Percentiles rank a stretch among this genome's conserved stretches.
Evolutionary conservation across 805 yeast species (phyloP).

Genomic region (Torulaspora maleeae): DNA sequence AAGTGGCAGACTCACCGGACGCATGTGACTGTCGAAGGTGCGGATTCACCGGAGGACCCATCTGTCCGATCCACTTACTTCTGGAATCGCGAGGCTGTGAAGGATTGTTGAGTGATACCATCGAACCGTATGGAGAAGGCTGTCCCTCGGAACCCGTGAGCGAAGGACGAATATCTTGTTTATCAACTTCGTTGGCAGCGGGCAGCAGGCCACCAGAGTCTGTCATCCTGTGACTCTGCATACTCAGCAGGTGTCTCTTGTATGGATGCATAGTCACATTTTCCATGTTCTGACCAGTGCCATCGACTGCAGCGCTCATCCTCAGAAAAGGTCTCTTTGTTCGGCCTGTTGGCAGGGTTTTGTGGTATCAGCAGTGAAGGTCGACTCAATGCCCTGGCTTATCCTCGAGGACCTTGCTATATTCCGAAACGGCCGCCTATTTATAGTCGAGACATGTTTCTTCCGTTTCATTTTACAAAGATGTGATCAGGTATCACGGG

Average conservation of each 20-base stretch:
- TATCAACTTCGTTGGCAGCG: not conserved
- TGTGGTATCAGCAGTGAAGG: not conserved
- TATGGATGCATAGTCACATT: conserved; percentile 15
- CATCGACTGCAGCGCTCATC: conserved; percentile 3
- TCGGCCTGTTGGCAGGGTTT: not conserved
- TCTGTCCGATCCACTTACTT: conserved; percentile 8
- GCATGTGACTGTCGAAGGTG: not conserved
- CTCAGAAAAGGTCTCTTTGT: not conserved
- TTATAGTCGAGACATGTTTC: conserved; percentile 3
- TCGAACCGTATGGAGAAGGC: conserved; percentile 7
- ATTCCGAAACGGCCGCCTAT: not conserved
- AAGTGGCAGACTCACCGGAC: conserved; percentile 3
- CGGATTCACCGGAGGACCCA: conserved; percentile 10
- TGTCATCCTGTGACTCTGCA: conserved; percentile 8
- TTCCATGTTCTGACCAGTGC: not conserved
- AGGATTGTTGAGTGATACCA: conserved; percentile 11
- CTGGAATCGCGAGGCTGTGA: conserved; percentile 7
- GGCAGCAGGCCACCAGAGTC: conserved; percentile 1
- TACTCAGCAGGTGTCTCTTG: conserved; percentile 12
- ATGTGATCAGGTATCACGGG: conserved; percentile 2
- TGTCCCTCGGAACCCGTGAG: conserved; percentile 5
- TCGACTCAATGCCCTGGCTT: not conserved
- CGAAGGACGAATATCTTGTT: conserved; percentile 1
- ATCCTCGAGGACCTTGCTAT: not conserved
- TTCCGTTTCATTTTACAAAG: not conserved